Conservation (phyloP, 2,329 filamentous ascomycete genomes). For the Cladosporium sphaerospermum region DNA sequence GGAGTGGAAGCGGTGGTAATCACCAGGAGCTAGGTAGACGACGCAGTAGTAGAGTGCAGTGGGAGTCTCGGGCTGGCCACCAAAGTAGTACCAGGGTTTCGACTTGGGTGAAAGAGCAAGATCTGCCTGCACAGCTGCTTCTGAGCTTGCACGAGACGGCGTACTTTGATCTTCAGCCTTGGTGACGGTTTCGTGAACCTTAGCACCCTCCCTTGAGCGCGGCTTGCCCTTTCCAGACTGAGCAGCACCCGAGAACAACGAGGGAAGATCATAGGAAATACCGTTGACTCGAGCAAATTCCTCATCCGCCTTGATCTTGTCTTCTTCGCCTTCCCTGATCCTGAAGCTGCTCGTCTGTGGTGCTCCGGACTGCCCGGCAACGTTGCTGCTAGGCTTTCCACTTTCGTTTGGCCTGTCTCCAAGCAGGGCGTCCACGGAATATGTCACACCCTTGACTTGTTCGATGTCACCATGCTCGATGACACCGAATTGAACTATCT, state of each 20-base stretch:
- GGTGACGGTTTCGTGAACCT: slow-evolving; percentile 12
- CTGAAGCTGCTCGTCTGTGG: slow-evolving; percentile 28
- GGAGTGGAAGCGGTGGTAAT: slow-evolving; percentile 98
- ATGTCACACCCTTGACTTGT: slow-evolving; percentile 98
- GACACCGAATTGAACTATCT: slow-evolving; percentile 82
- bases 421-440: slow-evolving; percentile 86
- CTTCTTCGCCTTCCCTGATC: slow-evolving; percentile 43
- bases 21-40: slow-evolving; percentile 90
- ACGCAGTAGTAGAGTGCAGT: slow-evolving; percentile 87
- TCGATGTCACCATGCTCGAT: slow-evolving; percentile 94
- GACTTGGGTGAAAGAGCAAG: slow-evolving; percentile 60
- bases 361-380: slow-evolving; percentile 32
- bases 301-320: slow-evolving; percentile 71
- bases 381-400: slow-evolving; percentile 30
- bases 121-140: slow-evolving; percentile 77
- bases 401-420: slow-evolving; percentile 53
- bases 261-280: slow-evolving; percentile 88
- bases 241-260: slow-evolving; percentile 69
- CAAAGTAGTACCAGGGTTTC: slow-evolving; percentile 45
- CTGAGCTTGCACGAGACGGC: slow-evolving; percentile 59
- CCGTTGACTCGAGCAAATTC: slow-evolving; percentile 93
- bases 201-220: slow-evolving; percentile 26
- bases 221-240: slow-evolving; percentile 19
- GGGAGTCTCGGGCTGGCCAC: slow-evolving; percentile 32
- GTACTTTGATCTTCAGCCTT: slow-evolving; percentile 65